A percentile compares a stretch with the other conserved stretches of the same genome.
phyloP scores from a whole-genome alignment of 2,329 filamentous ascomycete genomes.

The Didymella glomerata region DNA sequence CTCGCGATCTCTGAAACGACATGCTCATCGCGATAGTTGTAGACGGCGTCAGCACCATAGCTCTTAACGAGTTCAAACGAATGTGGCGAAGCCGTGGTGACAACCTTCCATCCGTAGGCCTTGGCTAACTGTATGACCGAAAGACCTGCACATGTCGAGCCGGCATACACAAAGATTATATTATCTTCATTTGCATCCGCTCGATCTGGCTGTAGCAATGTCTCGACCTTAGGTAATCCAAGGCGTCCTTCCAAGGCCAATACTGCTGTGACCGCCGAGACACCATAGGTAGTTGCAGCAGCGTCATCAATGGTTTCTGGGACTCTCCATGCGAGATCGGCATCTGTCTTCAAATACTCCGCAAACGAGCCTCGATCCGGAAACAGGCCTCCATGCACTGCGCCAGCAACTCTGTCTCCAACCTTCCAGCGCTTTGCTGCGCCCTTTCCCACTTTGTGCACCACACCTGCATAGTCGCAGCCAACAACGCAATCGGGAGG shows the following conservation, averaged over 20 bases:
- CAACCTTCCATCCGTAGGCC: slow-evolving; percentile 12
- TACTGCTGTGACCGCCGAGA: slow-evolving; percentile 1
- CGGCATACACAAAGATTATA: slow-evolving; percentile 18
- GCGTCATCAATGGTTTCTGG: neutral
- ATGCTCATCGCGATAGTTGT: slow-evolving; percentile 51
- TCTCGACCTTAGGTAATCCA: slow-evolving; percentile 2
- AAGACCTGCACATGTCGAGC: slow-evolving; percentile 16
- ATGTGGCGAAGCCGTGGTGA: slow-evolving; percentile 22
- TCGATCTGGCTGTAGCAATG: neutral
- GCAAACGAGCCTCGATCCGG: slow-evolving; percentile 4
- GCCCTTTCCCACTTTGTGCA: slow-evolving; percentile 1
- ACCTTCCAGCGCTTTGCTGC: slow-evolving; percentile 2
- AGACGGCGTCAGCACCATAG: slow-evolving; percentile 21
- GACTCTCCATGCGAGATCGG: neutral
- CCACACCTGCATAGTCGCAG: slow-evolving; percentile 4
- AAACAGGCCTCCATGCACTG: slow-evolving; percentile 2
- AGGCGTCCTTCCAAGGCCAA: slow-evolving; percentile 1
- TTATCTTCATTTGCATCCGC: neutral
- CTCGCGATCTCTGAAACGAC: slow-evolving; percentile 11
- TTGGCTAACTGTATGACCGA: slow-evolving; percentile 22
- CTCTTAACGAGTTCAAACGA: slow-evolving; percentile 24
- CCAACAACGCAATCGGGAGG: neutral
- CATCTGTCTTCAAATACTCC: neutral
- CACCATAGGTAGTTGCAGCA: slow-evolving; percentile 2
- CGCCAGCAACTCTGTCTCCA: neutral